Evolutionary conservation across 306 rosid genomes (phyloP).

Genomic region (Datisca glomerata): DNA sequence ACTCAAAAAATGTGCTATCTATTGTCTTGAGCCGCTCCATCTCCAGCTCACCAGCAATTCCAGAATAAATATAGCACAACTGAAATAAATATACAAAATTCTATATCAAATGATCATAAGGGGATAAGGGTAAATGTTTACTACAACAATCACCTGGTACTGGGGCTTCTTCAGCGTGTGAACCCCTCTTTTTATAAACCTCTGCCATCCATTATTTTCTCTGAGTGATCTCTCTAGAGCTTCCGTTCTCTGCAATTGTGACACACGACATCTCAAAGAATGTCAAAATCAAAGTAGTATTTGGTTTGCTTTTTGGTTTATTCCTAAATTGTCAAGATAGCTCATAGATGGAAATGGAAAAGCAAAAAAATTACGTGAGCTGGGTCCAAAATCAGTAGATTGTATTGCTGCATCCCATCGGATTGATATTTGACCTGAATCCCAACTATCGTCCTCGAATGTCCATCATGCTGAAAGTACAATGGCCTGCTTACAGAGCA

Average conservation of each 20-base stretch:
- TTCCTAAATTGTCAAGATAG: conserved; percentile 9
- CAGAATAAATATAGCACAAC: conserved; percentile 74
- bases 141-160: conserved; percentile 43
- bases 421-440: conserved; percentile 45
- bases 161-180: conserved; percentile 67
- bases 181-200: conserved; percentile 52
- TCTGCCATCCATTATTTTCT: conserved; percentile 58
- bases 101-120: neutral
- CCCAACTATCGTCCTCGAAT: conserved; percentile 79
- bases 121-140: conserved; percentile 1
- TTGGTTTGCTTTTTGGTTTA: too few species aligned
- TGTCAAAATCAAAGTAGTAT: neutral
- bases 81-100: conserved; percentile 24
- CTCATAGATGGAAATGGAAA: conserved; percentile 8
- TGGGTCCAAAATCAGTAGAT: conserved; percentile 72
- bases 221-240: conserved; percentile 46
- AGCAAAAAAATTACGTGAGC: conserved; percentile 44
- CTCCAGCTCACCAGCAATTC: conserved; percentile 47
- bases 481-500: conserved; percentile 44
- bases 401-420: conserved; percentile 24
- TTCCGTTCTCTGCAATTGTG: conserved; percentile 36
- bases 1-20: conserved; percentile 51
- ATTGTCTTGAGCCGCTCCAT: conserved; percentile 54
- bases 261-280: conserved; percentile 14
- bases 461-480: conserved; percentile 88